These are phyloP conservation scores for Rhynchospora breviuscula DNA, from an alignment of 176 grass and related monocot species.

Conservation along the genomic window DNA sequence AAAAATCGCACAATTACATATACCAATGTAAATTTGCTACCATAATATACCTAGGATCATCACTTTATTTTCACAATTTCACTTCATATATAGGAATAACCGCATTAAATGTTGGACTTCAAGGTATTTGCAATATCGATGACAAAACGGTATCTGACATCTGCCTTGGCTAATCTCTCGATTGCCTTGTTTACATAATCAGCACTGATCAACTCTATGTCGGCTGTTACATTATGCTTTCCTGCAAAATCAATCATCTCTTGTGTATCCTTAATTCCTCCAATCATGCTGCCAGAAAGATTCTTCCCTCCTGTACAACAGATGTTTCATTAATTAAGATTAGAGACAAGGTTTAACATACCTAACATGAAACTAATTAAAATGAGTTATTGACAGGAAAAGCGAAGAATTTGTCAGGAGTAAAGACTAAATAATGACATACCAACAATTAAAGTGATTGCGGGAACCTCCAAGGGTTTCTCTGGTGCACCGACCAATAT, in stretches of 20 bases:
- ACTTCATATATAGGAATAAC: neutral
- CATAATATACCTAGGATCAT: neutral
- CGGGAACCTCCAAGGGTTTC: conserved; percentile 33
- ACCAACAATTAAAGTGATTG: conserved; percentile 30
- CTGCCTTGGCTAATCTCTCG: conserved; percentile 48
- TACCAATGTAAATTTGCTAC: neutral
- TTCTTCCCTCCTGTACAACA: conserved; percentile 35
- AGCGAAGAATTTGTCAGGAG: too few species aligned
- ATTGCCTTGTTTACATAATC: conserved; percentile 58
- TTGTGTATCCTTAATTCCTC: conserved; percentile 61
- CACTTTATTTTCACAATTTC: neutral
- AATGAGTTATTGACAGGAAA: neutral
- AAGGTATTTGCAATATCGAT: conserved; percentile 74
- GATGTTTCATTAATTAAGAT: neutral
- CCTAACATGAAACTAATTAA: neutral
- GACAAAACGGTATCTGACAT: conserved; percentile 74
- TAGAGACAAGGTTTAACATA: neutral
- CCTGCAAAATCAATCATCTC: conserved; percentile 62
- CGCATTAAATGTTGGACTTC: conserved; percentile 10
- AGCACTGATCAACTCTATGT: conserved; percentile 42
- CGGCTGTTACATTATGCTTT: conserved; percentile 44
- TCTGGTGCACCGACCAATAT: conserved; percentile 43
- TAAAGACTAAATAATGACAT: neutral
- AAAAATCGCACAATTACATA: neutral
- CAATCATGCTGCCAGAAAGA: conserved; percentile 44